Evolutionary conservation across 2,329 filamentous ascomycete genomes (phyloP).

Genomic region (Colletotrichum horii): DNA sequence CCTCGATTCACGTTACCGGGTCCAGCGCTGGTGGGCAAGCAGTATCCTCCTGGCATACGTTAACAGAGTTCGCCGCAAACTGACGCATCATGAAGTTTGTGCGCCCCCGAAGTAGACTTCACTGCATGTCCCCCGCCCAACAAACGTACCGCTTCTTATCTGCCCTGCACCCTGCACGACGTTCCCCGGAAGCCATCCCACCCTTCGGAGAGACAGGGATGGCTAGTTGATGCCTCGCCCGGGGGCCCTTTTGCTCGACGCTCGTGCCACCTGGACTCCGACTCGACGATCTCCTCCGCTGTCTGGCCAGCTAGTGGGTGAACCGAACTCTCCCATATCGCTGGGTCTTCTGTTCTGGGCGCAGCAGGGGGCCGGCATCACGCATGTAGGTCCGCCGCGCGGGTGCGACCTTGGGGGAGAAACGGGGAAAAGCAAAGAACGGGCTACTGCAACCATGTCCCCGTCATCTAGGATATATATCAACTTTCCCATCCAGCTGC

Average conservation of each 20-base stretch:
- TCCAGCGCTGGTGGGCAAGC: neutral
- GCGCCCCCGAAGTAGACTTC: neutral
- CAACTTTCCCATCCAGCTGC: neutral
- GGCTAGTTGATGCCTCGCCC: neutral
- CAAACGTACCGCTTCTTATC: neutral
- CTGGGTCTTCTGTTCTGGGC: neutral
- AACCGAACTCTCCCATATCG: neutral
- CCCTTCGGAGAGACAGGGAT: neutral
- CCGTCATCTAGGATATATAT: neutral
- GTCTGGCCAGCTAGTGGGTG: neutral
- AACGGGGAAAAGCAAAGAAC: neutral
- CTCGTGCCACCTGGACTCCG: neutral
- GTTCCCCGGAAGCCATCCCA: neutral
- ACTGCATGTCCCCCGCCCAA: neutral
- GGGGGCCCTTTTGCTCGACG: neutral
- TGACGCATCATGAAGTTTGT: neutral
- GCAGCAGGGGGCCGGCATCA: neutral
- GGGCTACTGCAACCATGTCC: neutral
- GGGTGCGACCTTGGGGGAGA: neutral
- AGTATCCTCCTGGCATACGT: neutral
- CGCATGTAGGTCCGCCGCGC: neutral
- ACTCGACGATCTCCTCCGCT: neutral
- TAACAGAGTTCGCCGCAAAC: neutral
- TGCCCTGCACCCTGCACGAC: neutral
- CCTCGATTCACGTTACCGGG: neutral